phyloP scores from a whole-genome alignment of 2,329 filamentous ascomycete genomes.

The Fusarium nodosum region DNA sequence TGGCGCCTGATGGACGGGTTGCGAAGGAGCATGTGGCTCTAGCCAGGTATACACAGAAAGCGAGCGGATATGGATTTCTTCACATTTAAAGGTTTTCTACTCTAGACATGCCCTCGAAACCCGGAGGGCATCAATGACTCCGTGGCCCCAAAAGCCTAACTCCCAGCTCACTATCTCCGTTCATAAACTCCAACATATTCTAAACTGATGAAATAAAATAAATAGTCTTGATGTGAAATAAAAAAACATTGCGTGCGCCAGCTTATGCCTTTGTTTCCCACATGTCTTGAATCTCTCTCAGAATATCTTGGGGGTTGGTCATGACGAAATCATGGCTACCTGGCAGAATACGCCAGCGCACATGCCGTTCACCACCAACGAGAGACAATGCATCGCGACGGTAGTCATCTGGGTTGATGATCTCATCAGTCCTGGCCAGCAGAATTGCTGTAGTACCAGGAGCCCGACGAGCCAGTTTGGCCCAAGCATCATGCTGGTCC shows the following conservation, averaged over 20 bases:
- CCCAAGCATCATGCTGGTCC: constrained; percentile 66
- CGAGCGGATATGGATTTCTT: constrained; percentile 2
- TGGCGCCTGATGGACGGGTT: background rate
- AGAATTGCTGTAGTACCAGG: constrained; percentile 64
- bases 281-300: constrained; percentile 62
- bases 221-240: background rate
- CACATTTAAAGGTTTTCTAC: constrained; percentile 15
- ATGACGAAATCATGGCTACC: constrained; percentile 74
- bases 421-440: constrained; percentile 64
- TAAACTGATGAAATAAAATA: background rate
- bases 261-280: constrained; percentile 55
- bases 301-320: constrained; percentile 62
- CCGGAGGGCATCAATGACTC: constrained; percentile 10
- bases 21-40: background rate
- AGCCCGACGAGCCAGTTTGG: constrained; percentile 58
- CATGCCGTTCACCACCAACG: constrained; percentile 63
- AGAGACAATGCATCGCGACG: constrained; percentile 64
- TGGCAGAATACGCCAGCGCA: constrained; percentile 65
- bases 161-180: constrained; percentile 20
- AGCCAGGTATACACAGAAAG: background rate
- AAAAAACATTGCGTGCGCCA: background rate
- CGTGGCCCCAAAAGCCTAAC: constrained; percentile 20
- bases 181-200: background rate
- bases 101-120: constrained; percentile 26
- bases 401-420: constrained; percentile 67